These are phyloP conservation scores for Suillus subluteus DNA, from an alignment of 768 basidiomycete species.

Conservation along the genomic window DNA sequence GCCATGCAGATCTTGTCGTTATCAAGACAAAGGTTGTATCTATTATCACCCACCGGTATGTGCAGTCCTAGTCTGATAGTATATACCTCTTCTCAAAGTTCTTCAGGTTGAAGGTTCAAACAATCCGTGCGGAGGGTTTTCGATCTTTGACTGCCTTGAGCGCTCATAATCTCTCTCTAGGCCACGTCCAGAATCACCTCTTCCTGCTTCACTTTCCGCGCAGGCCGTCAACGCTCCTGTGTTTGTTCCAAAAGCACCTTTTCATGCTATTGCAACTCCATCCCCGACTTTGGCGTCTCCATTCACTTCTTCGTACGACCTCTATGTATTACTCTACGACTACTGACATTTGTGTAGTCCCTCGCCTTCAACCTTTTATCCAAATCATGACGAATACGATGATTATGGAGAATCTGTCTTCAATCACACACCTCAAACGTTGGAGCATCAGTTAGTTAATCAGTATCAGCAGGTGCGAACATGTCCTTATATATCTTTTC, in stretches of 20 bases:
- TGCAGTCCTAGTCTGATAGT: constrained; percentile 6
- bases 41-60: constrained; percentile 79
- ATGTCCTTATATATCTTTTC: constrained; percentile 25
- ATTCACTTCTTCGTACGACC: constrained; percentile 33
- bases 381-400: constrained; percentile 44
- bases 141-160: neutral
- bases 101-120: constrained; percentile 24
- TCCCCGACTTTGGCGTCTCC: constrained; percentile 34
- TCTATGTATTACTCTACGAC: constrained; percentile 2
- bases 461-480: constrained; percentile 24
- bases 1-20: constrained; percentile 72
- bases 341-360: constrained; percentile 23
- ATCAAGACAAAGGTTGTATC: constrained; percentile 82
- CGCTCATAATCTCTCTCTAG: constrained; percentile 23
- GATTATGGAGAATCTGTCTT: constrained; percentile 26
- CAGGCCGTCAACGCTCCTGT: constrained; percentile 84
- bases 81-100: neutral
- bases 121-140: constrained; percentile 29
- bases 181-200: constrained; percentile 49
- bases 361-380: constrained; percentile 33
- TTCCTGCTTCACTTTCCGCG: constrained; percentile 48
- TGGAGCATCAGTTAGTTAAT: constrained; percentile 28
- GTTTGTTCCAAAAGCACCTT: constrained; percentile 74
- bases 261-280: constrained; percentile 48
- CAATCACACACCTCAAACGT: constrained; percentile 16